Base-by-base conservation (phyloP, 345 rosid species). In the Psidium guajava region DNA sequence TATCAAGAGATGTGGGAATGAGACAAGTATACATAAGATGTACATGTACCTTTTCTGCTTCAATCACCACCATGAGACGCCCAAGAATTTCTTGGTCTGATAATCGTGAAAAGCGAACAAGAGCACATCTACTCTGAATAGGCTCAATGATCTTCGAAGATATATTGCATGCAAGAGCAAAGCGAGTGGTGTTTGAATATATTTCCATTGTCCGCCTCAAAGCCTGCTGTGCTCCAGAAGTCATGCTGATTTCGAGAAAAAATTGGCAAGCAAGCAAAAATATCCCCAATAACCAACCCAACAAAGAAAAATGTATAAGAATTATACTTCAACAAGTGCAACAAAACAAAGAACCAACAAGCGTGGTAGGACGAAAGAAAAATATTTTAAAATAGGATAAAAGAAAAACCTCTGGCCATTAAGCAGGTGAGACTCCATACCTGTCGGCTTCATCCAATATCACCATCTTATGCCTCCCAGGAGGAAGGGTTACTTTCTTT, bases 401-500 rank as follows among this genome's bases (percentile, higher is more conserved):
- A 36, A 69, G 47, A 69, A 64, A 64, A 28, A 64, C 11, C n/a
- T n/a, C 42, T 69, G 25, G 80, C 80, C 21, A 69, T 18, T 9
- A 69, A 36, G 36, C 1, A 69, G 47, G 80, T 9, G 24, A 18
- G 80, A 69, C 13, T 6, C 18, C 80, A 36, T 91, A 95, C 99
- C 99, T 97, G 90, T 97, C 99, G 87, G 99, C 99, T 91, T 97
- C 99, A 88, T 97, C 99, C 20, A 97, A 89, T 83, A 97, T 95
- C 52, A 97, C 94, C 83, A 97, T 88, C 89, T 97, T 97, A 91
- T 96, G 99, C 88, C 94, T 91, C 8, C 98, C 96, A 8, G 98
- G 96, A 87, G 95, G 94, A 85, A 97, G 90, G 47, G 98, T 97
- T 16, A 96, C 97, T 91, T 96, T 96, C 95, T 93, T 97, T 83